phyloP scores from a whole-genome alignment of 1,139 yeast genomes.

The Nakaseomyces sp. region DNA sequence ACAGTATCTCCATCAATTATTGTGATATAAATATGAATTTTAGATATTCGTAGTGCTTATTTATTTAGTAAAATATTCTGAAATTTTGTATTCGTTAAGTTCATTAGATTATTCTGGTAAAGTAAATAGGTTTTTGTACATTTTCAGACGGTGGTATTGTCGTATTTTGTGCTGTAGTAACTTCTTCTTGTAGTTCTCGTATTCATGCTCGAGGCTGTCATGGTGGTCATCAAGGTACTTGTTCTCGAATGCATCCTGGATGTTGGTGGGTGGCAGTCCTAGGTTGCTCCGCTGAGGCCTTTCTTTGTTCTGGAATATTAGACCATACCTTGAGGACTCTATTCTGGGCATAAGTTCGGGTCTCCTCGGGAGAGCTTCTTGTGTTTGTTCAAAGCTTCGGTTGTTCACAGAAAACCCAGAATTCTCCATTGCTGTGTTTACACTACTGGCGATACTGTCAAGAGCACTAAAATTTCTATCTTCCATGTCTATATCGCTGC shows the following conservation, averaged over 20 bases:
- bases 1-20: no score
- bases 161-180: constrained; percentile 8
- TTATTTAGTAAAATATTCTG: no score
- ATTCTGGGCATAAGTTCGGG: neutral
- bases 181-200: constrained; percentile 2
- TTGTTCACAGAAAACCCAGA: neutral
- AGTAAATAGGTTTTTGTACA: constrained; percentile 6
- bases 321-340: neutral
- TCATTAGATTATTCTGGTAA: neutral
- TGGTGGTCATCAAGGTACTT: neutral
- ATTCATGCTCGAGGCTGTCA: neutral
- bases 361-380: neutral
- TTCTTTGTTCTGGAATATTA: constrained; percentile 1
- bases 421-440: constrained; percentile 10
- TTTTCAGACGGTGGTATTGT: constrained; percentile 6
- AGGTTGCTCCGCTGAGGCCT: neutral
- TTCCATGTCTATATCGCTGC: constrained; percentile 27
- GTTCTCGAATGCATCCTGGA: neutral
- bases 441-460: constrained; percentile 22
- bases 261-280: neutral
- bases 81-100: no score
- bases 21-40: no score
- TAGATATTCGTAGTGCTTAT: no score
- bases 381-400: neutral
- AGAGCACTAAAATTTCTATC: constrained; percentile 13